Conservation (phyloP, 2,329 filamentous ascomycete genomes). For the Orbilia ellipsospora region DNA sequence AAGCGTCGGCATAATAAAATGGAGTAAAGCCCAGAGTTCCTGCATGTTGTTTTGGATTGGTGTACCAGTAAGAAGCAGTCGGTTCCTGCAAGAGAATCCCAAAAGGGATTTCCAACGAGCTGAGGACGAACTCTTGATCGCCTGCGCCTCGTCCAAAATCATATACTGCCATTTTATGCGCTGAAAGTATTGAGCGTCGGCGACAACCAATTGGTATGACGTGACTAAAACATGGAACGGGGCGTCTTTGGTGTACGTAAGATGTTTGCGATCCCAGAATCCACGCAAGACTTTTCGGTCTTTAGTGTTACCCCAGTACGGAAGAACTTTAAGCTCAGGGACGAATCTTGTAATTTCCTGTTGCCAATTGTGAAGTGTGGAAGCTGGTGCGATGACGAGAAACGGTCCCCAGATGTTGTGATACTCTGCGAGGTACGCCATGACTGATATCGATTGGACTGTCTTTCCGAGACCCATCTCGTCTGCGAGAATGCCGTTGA, state of each 20-base stretch:
- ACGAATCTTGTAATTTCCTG: conserved; percentile 97
- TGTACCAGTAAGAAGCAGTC: conserved; percentile 91
- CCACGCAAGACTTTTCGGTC: conserved; percentile 96
- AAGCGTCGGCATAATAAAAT: conserved; percentile 99
- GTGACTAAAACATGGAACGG: conserved; percentile 96
- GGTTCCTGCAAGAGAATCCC: conserved; percentile 93
- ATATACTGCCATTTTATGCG: conserved; percentile 99
- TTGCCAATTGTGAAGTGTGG: conserved; percentile 98
- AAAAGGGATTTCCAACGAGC: conserved; percentile 96
- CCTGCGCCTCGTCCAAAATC: conserved; percentile 98
- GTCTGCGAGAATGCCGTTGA: conserved; percentile 98
- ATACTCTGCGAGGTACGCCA: conserved; percentile 96
- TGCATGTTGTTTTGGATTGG: conserved; percentile 99
- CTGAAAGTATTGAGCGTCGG: conserved; percentile 96
- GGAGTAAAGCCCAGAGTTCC: conserved; percentile 94
- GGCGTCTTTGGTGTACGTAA: conserved; percentile 91
- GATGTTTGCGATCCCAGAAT: conserved; percentile 98
- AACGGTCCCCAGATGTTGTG: conserved; percentile 99
- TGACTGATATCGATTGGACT: conserved; percentile 97
- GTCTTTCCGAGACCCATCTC: conserved; percentile 99
- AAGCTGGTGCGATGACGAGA: conserved; percentile 93
- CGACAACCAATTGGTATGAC: conserved; percentile 96
- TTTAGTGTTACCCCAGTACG: conserved; percentile 95
- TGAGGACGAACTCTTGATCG: conserved; percentile 97
- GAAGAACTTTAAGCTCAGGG: conserved; percentile 90